Conservation (phyloP, 2,329 filamentous ascomycete genomes). For the Emericellopsis cladophorae region DNA sequence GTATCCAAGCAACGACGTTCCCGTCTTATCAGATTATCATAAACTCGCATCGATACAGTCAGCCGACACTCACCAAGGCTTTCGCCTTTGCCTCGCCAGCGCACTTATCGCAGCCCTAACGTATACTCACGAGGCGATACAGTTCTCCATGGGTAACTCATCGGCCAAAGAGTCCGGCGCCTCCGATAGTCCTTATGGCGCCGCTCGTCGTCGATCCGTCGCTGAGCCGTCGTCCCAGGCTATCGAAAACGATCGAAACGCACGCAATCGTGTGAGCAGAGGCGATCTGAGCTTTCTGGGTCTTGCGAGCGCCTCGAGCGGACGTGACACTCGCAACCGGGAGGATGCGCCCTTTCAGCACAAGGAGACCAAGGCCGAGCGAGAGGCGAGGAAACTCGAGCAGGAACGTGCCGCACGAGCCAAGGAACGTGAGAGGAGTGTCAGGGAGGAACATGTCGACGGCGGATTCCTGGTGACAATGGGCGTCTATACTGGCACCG, state of each 20-base stretch:
- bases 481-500: constrained; percentile 80
- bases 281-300: constrained; percentile 34
- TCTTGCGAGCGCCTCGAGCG: constrained; percentile 22
- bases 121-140: too few relatives aligned
- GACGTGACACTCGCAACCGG: constrained; percentile 21
- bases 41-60: not conserved
- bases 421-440: constrained; percentile 80
- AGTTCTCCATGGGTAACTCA: constrained; percentile 1
- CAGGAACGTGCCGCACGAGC: constrained; percentile 62
- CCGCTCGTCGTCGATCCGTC: constrained; percentile 1
- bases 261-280: constrained; percentile 19
- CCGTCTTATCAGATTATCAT: not conserved
- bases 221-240: constrained; percentile 1
- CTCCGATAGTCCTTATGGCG: constrained; percentile 1
- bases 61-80: not conserved
- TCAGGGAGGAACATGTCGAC: constrained; percentile 85
- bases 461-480: constrained; percentile 90
- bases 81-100: not conserved
- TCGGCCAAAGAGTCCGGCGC: constrained; percentile 1
- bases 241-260: not conserved
- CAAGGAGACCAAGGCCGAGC: constrained; percentile 81
- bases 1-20: not conserved
- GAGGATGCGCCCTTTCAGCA: constrained; percentile 42
- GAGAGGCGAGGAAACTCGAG: constrained; percentile 75
- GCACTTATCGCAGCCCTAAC: not conserved